phyloP scores from a whole-genome alignment of 164 flowering plant species.

The Dillenia turbinata region DNA sequence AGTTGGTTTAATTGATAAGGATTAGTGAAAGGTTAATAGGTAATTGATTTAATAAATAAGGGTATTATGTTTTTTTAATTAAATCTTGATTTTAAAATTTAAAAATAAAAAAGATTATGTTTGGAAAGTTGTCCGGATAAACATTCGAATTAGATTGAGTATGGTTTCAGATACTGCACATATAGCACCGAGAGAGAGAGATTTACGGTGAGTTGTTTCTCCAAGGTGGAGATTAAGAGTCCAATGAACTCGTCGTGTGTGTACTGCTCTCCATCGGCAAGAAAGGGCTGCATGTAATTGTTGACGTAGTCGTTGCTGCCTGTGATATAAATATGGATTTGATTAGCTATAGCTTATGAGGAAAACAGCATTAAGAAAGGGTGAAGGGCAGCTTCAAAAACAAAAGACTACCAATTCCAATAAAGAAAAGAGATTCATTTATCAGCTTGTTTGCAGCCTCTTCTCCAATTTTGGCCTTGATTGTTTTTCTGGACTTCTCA shows the following conservation, averaged over 20 bases:
- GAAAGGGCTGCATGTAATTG: slow-evolving; percentile 79
- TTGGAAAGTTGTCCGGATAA: too few relatives aligned
- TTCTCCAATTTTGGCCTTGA: slow-evolving; percentile 56
- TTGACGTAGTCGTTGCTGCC: slow-evolving; percentile 92
- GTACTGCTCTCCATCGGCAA: slow-evolving; percentile 67
- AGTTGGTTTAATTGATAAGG: too few relatives aligned
- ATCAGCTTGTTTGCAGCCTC: slow-evolving; percentile 40
- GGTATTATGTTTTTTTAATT: too few relatives aligned
- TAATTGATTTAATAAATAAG: too few relatives aligned
- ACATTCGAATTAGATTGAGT: too few relatives aligned
- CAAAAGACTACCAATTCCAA: slow-evolving; percentile 59
- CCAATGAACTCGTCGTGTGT: slow-evolving; percentile 61
- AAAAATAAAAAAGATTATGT: too few relatives aligned
- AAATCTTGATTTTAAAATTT: too few relatives aligned
- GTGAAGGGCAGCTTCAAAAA: background rate
- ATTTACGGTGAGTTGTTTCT: slow-evolving; percentile 43
- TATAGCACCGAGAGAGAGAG: slow-evolving; percentile 1
- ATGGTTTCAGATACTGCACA: too few relatives aligned
- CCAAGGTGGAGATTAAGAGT: slow-evolving; percentile 47
- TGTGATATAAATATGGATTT: slow-evolving; percentile 15
- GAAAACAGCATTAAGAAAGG: too few relatives aligned
- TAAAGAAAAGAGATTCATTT: slow-evolving; percentile 56
- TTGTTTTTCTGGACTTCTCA: slow-evolving; percentile 39
- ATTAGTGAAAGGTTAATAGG: too few relatives aligned
- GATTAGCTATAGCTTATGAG: background rate